Conservation (phyloP, 371 early-diverging fungal species). For the Dinochytrium kinnereticum region DNA sequence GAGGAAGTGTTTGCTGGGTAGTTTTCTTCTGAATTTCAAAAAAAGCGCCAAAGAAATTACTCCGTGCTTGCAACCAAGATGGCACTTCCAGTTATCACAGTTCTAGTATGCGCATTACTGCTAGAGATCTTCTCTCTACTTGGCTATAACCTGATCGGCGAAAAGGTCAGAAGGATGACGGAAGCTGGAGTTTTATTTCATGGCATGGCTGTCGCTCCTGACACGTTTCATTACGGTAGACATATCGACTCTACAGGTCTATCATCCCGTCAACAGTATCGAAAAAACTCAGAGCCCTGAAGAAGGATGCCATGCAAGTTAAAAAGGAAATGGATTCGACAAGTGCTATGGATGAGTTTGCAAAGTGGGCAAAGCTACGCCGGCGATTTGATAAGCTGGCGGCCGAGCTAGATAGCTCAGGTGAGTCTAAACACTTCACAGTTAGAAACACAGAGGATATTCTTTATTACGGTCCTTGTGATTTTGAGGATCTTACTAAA, state of each 20-base stretch:
- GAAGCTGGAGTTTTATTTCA: too few relatives aligned
- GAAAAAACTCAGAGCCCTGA: not conserved
- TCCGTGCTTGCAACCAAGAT: not conserved
- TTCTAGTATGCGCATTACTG: constrained; percentile 7
- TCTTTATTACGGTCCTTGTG: too few relatives aligned
- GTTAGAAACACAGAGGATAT: too few relatives aligned
- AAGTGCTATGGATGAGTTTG: constrained; percentile 80
- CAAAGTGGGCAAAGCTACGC: constrained; percentile 93
- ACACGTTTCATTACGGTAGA: not conserved
- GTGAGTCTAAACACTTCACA: constrained; percentile 10
- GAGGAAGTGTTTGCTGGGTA: not conserved
- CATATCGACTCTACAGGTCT: not conserved
- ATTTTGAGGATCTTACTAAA: too few relatives aligned
- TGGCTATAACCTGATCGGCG: constrained; percentile 4
- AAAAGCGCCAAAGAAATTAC: not conserved
- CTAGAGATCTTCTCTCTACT: constrained; percentile 6
- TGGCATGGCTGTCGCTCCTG: too few relatives aligned
- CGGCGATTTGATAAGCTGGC: constrained; percentile 74
- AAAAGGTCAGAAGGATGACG: not conserved
- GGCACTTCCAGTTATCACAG: not conserved
- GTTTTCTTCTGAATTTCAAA: not conserved
- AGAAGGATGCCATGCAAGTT: constrained; percentile 13
- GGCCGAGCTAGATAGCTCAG: constrained; percentile 29
- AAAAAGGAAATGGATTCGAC: constrained; percentile 19
- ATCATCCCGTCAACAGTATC: constrained; percentile 9